Conservation (phyloP, 2,329 filamentous ascomycete genomes). For the Curvularia sp. region DNA sequence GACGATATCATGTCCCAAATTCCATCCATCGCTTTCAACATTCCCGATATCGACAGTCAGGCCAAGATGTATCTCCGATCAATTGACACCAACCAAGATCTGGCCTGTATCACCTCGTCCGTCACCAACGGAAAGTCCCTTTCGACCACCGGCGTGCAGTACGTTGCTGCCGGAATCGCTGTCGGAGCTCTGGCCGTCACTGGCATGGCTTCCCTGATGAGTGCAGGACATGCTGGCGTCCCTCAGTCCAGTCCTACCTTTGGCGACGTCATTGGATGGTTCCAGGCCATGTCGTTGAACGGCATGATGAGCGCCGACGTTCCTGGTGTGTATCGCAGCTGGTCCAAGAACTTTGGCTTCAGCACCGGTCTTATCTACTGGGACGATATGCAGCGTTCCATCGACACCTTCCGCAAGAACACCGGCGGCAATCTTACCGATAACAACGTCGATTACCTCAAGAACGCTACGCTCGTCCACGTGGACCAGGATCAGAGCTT, state of each 20-base stretch:
- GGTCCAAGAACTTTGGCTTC: conserved; percentile 92
- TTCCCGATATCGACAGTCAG: conserved; percentile 88
- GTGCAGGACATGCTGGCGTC: conserved; percentile 59
- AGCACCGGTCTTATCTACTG: conserved; percentile 84
- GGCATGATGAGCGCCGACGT: conserved; percentile 94
- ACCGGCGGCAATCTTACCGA: conserved; percentile 88
- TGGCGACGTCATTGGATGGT: conserved; percentile 83
- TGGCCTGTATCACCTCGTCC: conserved; percentile 83
- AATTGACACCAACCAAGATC: conserved; percentile 64
- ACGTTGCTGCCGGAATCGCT: conserved; percentile 82
- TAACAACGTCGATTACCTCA: conserved; percentile 77
- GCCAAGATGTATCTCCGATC: conserved; percentile 79
- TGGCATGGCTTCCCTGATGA: conserved; percentile 72
- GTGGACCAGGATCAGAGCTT: conserved; percentile 64
- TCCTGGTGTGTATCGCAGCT: conserved; percentile 85
- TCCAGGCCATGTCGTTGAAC: conserved; percentile 93
- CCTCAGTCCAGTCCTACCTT: conserved; percentile 82
- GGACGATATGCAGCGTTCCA: conserved; percentile 78
- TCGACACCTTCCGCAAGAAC: conserved; percentile 79
- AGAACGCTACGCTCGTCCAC: conserved; percentile 78
- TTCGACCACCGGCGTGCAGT: conserved; percentile 76
- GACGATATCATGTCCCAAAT: conserved; percentile 75
- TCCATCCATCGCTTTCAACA: conserved; percentile 84
- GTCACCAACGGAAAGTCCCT: conserved; percentile 89
- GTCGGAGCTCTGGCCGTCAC: conserved; percentile 80